phyloP scores from a whole-genome alignment of 2,329 filamentous ascomycete genomes.

The Aureobasidium namibiae region DNA sequence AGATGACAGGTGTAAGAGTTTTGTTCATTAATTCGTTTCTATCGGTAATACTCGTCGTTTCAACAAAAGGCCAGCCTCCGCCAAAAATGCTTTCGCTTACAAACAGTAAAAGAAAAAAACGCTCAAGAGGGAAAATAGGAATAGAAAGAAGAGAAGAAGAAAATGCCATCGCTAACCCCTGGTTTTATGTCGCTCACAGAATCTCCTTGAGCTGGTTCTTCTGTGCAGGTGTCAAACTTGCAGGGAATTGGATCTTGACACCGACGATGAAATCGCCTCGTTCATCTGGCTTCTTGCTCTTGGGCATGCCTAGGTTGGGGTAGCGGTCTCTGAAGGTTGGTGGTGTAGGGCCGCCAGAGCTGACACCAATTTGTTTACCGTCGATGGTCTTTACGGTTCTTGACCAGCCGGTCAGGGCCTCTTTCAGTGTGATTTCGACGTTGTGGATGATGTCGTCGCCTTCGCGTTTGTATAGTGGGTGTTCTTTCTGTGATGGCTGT shows the following conservation, averaged over 20 bases:
- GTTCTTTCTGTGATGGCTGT: constrained; percentile 58
- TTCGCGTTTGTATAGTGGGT: constrained; percentile 75
- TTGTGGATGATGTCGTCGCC: constrained; percentile 78
- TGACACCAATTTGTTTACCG: constrained; percentile 71
- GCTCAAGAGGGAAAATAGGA: neutral
- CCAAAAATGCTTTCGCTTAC: neutral
- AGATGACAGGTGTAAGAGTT: neutral
- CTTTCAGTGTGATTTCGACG: constrained; percentile 79
- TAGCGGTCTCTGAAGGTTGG: constrained; percentile 75
- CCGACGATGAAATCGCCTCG: constrained; percentile 83
- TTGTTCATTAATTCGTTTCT: constrained; percentile 1
- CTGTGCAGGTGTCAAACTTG: constrained; percentile 64
- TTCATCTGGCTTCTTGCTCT: constrained; percentile 77
- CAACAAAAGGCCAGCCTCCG: neutral
- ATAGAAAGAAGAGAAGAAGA: neutral
- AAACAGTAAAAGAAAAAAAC: neutral
- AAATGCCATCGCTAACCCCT: neutral
- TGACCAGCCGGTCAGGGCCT: constrained; percentile 89
- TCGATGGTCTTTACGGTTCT: constrained; percentile 91
- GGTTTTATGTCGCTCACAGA: constrained; percentile 37
- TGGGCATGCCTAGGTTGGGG: constrained; percentile 85
- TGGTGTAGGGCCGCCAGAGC: constrained; percentile 75
- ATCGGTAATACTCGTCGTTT: neutral
- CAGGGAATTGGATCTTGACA: constrained; percentile 90
- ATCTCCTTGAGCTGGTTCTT: constrained; percentile 76